A percentile compares a stretch with the other conserved stretches of the same genome.
phyloP scores from a whole-genome alignment of 129 eudicot species.

The Glebionis coronaria region DNA sequence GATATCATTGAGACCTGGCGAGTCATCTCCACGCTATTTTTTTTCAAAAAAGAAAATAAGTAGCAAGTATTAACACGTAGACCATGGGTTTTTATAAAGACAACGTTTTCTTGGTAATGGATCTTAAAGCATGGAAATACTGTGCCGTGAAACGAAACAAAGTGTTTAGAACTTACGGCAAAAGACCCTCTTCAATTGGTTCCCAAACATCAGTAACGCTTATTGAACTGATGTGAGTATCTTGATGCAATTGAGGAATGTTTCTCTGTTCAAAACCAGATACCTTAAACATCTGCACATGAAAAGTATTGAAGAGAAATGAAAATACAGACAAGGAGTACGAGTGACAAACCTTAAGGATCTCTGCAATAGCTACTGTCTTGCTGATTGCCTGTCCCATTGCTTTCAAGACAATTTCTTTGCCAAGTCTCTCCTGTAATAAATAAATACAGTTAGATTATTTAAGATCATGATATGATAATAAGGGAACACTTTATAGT shows the following conservation, averaged over 20 bases:
- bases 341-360: constrained; percentile 52
- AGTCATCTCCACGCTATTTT: constrained; percentile 88
- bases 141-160: constrained; percentile 1
- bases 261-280: constrained; percentile 58
- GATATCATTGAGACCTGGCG: constrained; percentile 95
- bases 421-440: constrained; percentile 60
- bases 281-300: constrained; percentile 16
- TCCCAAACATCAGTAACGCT: constrained; percentile 90
- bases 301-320: background rate
- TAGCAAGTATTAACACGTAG: constrained; percentile 3
- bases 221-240: constrained; percentile 73
- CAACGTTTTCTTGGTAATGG: background rate
- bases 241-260: constrained; percentile 78
- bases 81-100: background rate
- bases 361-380: constrained; percentile 87
- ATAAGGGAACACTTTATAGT: too few species aligned
- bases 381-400: constrained; percentile 98
- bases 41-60: constrained; percentile 25
- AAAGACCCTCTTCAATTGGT: constrained; percentile 96
- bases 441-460: constrained; percentile 16
- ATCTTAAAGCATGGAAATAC: background rate
- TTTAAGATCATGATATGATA: too few species aligned
- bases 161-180: constrained; percentile 58
- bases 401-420: constrained; percentile 85
- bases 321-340: constrained; percentile 1